A percentile compares a stretch with the other conserved stretches of the same genome.
Conservation (phyloP, 352 stramenopile genomes). For the Pythium myriotylum region DNA sequence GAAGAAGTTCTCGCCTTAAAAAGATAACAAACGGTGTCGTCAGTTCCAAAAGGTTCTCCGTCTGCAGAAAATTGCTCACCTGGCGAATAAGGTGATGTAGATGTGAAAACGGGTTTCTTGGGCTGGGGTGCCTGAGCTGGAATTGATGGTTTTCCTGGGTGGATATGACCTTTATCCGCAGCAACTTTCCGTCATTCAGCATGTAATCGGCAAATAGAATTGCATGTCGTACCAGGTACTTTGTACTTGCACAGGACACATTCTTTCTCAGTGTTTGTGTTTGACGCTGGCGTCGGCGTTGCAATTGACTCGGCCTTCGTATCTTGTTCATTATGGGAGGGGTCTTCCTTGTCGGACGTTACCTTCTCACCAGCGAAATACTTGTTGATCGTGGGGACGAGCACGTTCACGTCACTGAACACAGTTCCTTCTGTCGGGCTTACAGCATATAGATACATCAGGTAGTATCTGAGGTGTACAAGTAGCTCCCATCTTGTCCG, state of each 20-base stretch:
- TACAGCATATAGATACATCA: conserved; percentile 71
- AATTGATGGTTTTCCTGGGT: conserved; percentile 42
- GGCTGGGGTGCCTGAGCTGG: not conserved
- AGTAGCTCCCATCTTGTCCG: conserved; percentile 54
- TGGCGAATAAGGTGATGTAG: conserved; percentile 10
- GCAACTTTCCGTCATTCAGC: not conserved
- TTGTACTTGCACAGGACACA: conserved; percentile 86
- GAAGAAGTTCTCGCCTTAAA: conserved; percentile 49
- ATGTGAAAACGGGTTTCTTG: conserved; percentile 23
- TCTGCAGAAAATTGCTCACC: not conserved
- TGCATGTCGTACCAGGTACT: conserved; percentile 40
- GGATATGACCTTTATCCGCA: conserved; percentile 54
- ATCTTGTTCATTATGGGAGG: not conserved
- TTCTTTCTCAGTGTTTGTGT: conserved; percentile 23
- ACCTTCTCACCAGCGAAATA: conserved; percentile 30
- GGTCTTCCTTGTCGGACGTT: not conserved
- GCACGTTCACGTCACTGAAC: conserved; percentile 54
- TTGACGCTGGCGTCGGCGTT: conserved; percentile 16
- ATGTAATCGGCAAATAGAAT: not conserved
- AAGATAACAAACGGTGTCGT: not conserved
- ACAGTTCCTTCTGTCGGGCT: conserved; percentile 71
- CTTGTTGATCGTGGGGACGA: conserved; percentile 47
- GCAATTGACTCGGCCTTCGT: not conserved
- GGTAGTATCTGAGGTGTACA: conserved; percentile 67
- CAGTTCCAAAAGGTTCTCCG: too few species aligned